Evolutionary conservation across 441 rosid genomes (phyloP).

Genomic region (Erodium chrysanthum): DNA sequence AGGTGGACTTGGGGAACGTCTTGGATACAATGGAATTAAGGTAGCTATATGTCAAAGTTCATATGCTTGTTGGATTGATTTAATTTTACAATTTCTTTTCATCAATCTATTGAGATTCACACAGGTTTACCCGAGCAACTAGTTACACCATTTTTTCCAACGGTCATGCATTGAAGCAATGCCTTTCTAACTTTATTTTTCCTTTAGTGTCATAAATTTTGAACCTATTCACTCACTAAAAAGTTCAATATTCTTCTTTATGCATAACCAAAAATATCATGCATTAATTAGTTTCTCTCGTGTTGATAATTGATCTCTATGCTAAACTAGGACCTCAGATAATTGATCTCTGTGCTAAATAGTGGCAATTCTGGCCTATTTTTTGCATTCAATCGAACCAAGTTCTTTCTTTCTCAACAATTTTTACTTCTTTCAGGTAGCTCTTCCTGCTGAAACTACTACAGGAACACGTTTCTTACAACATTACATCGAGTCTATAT

Average conservation of each 20-base stretch:
- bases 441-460: constrained; percentile 86
- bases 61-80: not conserved
- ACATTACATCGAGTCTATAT: constrained; percentile 61
- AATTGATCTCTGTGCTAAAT: not conserved
- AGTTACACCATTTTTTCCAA: not conserved
- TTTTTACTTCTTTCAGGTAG: constrained; percentile 43
- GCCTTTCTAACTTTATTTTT: not conserved
- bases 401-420: constrained; percentile 11
- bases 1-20: constrained; percentile 96
- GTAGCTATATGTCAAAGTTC: constrained; percentile 21
- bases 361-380: not conserved
- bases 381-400: constrained; percentile 8
- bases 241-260: not conserved
- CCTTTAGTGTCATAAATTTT: not conserved
- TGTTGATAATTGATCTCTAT: not conserved
- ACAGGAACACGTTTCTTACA: constrained; percentile 80
- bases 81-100: not conserved
- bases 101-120: not conserved
- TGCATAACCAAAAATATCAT: not conserved
- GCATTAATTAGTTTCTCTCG: not conserved
- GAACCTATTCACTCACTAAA: not conserved
- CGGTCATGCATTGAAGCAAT: not conserved
- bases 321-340: not conserved
- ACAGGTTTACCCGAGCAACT: not conserved
- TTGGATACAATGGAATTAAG: constrained; percentile 97